Evolutionary conservation across 768 basidiomycete species (phyloP).

Genomic region (Kondoa subrosea): DNA sequence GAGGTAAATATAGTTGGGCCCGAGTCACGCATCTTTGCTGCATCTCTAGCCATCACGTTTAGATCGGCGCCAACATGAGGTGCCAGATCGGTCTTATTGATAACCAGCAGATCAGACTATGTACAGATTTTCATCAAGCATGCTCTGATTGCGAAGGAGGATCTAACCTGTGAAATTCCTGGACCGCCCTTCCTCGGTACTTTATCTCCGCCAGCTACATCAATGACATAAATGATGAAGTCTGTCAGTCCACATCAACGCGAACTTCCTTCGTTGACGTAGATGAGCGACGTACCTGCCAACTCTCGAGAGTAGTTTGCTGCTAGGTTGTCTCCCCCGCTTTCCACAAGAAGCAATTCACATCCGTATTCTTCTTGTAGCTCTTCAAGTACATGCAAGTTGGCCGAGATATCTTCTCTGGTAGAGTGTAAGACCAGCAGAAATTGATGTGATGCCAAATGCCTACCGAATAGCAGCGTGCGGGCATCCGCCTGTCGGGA

Average conservation of each 20-base stretch:
- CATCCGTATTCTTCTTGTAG: slow-evolving; percentile 79
- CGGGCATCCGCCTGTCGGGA: slow-evolving; percentile 52
- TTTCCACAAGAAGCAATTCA: slow-evolving; percentile 84
- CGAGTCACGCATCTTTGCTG: slow-evolving; percentile 80
- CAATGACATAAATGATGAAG: slow-evolving; percentile 41
- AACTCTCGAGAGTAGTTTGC: slow-evolving; percentile 36
- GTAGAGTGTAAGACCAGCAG: slow-evolving; percentile 12
- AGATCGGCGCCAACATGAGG: slow-evolving; percentile 81
- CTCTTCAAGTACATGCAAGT: slow-evolving; percentile 85
- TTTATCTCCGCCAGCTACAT: slow-evolving; percentile 72
- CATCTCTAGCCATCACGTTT: slow-evolving; percentile 83
- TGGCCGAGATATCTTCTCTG: slow-evolving; percentile 82
- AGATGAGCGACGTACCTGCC: too few relatives aligned
- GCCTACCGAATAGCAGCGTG: slow-evolving; percentile 85
- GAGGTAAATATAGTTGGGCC: slow-evolving; percentile 86
- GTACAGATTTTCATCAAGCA: neutral
- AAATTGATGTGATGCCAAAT: neutral
- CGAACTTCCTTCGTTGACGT: too few relatives aligned
- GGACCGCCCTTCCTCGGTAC: slow-evolving; percentile 96
- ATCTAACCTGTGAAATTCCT: slow-evolving; percentile 52
- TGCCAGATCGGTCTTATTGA: slow-evolving; percentile 95
- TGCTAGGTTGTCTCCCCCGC: slow-evolving; percentile 90
- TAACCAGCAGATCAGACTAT: slow-evolving; percentile 82
- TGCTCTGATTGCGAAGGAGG: neutral
- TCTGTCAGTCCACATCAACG: slow-evolving; percentile 73